phyloP scores from a whole-genome alignment of 441 rosid species.

The Melastoma candidum region DNA sequence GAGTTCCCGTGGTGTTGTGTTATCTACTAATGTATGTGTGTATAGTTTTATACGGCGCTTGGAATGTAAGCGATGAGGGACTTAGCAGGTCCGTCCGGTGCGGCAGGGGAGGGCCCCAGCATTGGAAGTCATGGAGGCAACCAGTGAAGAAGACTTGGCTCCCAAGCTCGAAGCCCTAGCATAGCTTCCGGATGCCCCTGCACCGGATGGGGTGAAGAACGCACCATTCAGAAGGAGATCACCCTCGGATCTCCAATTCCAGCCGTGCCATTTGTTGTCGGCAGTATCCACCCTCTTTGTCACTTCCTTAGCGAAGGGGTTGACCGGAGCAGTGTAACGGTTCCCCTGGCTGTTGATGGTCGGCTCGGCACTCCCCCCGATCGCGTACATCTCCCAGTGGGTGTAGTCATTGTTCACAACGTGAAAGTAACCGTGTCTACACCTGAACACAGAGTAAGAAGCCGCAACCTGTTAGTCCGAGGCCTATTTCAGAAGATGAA shows the following conservation, averaged over 20 bases:
- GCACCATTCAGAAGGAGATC: slow-evolving; percentile 83
- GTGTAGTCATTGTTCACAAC: slow-evolving; percentile 98
- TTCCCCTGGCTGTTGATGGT: slow-evolving; percentile 97
- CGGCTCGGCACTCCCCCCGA: slow-evolving; percentile 90
- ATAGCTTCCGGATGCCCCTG: slow-evolving; percentile 75
- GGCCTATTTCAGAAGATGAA: too few relatives aligned
- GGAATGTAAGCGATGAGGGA: neutral
- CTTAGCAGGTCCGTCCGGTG: slow-evolving; percentile 48
- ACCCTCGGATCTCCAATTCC: slow-evolving; percentile 98
- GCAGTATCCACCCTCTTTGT: slow-evolving; percentile 83
- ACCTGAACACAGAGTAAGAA: slow-evolving; percentile 27
- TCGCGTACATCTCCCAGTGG: slow-evolving; percentile 99
- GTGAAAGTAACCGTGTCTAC: slow-evolving; percentile 94
- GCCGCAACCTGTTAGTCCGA: too few relatives aligned
- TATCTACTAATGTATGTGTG: too few relatives aligned
- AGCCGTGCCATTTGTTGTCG: slow-evolving; percentile 43
- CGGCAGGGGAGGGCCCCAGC: slow-evolving; percentile 74
- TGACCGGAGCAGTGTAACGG: slow-evolving; percentile 68
- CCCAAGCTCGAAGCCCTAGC: slow-evolving; percentile 91
- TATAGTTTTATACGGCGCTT: too few relatives aligned
- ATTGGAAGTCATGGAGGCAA: slow-evolving; percentile 59
- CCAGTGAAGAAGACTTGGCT: slow-evolving; percentile 80
- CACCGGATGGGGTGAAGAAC: slow-evolving; percentile 84
- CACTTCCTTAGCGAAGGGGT: slow-evolving; percentile 84
- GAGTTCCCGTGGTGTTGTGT: too few relatives aligned